Conservation (phyloP, 176 grass and related monocot species). For the Avena eriantha region DNA sequence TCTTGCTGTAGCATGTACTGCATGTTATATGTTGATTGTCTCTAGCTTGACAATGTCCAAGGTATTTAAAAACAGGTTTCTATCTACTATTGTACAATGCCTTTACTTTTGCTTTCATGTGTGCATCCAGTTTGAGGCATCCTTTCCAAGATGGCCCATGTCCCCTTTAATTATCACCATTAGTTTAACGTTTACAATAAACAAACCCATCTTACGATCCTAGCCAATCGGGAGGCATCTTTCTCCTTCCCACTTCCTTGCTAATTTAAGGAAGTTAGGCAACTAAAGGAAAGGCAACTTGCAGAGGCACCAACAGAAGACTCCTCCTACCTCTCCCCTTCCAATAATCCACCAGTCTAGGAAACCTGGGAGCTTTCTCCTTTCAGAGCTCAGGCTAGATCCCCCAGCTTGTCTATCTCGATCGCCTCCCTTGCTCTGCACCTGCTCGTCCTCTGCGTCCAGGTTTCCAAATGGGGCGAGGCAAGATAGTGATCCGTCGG, state of each 20-base stretch:
- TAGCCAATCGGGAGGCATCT: conserved; percentile 46
- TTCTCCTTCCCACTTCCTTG: conserved; percentile 42
- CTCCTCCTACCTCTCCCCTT: conserved; percentile 44
- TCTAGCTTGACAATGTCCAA: background rate
- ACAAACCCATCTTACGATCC: conserved; percentile 44
- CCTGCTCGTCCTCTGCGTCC: background rate
- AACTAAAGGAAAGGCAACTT: conserved; percentile 51
- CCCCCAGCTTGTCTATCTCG: conserved; percentile 27
- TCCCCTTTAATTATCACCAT: conserved; percentile 26
- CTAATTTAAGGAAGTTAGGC: conserved; percentile 56
- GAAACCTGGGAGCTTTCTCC: conserved; percentile 43
- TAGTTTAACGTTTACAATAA: conserved; percentile 46
- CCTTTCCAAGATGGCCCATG: conserved; percentile 48
- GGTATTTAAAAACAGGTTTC: conserved; percentile 9
- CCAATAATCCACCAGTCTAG: conserved; percentile 40
- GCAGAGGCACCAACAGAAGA: conserved; percentile 50
- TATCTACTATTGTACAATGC: conserved; percentile 26
- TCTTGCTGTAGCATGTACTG: background rate
- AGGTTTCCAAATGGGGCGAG: conserved; percentile 68
- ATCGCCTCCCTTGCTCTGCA: conserved; percentile 13
- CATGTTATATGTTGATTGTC: conserved; percentile 21
- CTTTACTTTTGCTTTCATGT: conserved; percentile 24
- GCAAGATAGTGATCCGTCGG: conserved; percentile 89
- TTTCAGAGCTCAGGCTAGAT: conserved; percentile 39
- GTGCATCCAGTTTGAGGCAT: conserved; percentile 39